These are phyloP conservation scores for Leptosphaerulina australis DNA, from an alignment of 2,329 filamentous ascomycete species.

Conservation along the genomic window DNA sequence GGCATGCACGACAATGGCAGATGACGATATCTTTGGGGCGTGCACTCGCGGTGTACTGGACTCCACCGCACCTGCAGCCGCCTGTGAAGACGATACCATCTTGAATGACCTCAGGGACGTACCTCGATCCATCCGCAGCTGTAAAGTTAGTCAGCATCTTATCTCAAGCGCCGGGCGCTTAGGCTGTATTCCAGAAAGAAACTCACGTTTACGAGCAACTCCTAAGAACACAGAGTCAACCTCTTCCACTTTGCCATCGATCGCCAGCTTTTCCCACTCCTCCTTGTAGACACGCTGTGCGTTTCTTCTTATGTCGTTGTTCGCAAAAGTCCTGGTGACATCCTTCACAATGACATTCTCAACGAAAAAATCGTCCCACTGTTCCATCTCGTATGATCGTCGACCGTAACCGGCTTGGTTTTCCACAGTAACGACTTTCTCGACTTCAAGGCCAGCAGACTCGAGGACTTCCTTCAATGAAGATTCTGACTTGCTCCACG, in stretches of 20 bases:
- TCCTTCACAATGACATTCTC: slow-evolving; percentile 39
- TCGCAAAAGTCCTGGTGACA: slow-evolving; percentile 34
- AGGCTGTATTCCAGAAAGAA: neutral
- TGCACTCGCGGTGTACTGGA: slow-evolving; percentile 50
- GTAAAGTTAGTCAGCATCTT: slow-evolving; percentile 9
- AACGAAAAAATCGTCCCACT: slow-evolving; percentile 47
- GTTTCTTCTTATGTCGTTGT: slow-evolving; percentile 39
- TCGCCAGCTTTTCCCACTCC: slow-evolving; percentile 49
- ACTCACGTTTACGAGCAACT: slow-evolving; percentile 43
- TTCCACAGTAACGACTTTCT: slow-evolving; percentile 39
- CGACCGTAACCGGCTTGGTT: slow-evolving; percentile 43
- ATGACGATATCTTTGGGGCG: slow-evolving; percentile 47
- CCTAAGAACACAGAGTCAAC: slow-evolving; percentile 50
- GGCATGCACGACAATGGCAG: slow-evolving; percentile 59
- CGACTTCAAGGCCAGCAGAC: slow-evolving; percentile 45
- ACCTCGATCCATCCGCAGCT: slow-evolving; percentile 38
- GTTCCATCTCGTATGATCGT: slow-evolving; percentile 36
- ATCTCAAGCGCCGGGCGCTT: neutral
- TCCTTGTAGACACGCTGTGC: slow-evolving; percentile 44
- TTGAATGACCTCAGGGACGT: slow-evolving; percentile 13
- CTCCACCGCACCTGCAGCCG: slow-evolving; percentile 52
- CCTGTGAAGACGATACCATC: slow-evolving; percentile 45
- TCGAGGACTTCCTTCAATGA: slow-evolving; percentile 41
- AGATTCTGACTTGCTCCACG: slow-evolving; percentile 44
- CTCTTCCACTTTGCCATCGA: slow-evolving; percentile 47